Evolutionary conservation across 257 asterid genomes (phyloP).

Genomic region (Echites panduratus): DNA sequence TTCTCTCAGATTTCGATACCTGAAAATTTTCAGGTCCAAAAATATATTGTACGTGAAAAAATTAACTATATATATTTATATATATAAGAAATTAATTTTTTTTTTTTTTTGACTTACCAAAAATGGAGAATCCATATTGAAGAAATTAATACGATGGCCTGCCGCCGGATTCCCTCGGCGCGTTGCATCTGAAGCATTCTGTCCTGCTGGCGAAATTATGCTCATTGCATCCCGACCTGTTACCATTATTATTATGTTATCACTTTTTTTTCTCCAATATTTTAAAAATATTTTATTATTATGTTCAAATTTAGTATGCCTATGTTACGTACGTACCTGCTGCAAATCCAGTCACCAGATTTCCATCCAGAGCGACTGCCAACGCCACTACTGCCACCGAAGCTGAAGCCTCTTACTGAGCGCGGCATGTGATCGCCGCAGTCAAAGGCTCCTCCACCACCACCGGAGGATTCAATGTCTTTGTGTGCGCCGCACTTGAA

Average conservation of each 20-base stretch:
- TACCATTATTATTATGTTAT: no score
- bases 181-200: slow-evolving; percentile 98
- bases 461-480: slow-evolving; percentile 51
- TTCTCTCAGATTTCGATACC: slow-evolving; percentile 46
- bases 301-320: no score
- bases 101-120: slow-evolving; percentile 37
- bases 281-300: no score
- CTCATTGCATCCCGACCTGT: slow-evolving; percentile 88
- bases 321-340: slow-evolving; percentile 35
- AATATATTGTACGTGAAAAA: not conserved
- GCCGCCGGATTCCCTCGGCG: slow-evolving; percentile 77
- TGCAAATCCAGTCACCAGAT: slow-evolving; percentile 97
- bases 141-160: slow-evolving; percentile 43
- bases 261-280: no score
- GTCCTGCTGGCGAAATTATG: slow-evolving; percentile 95
- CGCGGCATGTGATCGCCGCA: slow-evolving; percentile 36
- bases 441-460: slow-evolving; percentile 49
- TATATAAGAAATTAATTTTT: no score
- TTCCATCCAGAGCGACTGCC: slow-evolving; percentile 87
- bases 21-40: slow-evolving; percentile 15
- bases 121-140: slow-evolving; percentile 56
- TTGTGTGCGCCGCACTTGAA: slow-evolving; percentile 89
- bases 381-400: slow-evolving; percentile 5
- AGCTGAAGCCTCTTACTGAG: slow-evolving; percentile 31
- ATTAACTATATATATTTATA: no score